Base-by-base conservation (phyloP, 805 yeast genomes). In the Pichia cabralensis region DNA sequence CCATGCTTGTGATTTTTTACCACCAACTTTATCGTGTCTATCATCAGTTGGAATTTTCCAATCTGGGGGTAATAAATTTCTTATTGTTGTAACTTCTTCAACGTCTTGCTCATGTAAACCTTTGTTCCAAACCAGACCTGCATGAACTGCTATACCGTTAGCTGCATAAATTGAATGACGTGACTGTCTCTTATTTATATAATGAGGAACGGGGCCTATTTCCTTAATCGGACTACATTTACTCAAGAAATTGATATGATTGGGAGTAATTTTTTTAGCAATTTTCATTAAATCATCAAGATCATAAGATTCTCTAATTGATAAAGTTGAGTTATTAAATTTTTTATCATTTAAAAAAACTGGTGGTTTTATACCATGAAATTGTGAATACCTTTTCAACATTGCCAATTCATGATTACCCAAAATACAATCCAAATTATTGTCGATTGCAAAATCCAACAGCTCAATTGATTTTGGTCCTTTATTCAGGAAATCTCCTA, bases 331-430 rank as follows among this genome's bases (percentile, higher is more conserved):
- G 2, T 36, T 30, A 6, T 36, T 26, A 29, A 38, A 16, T 12
- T 27, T 33, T 6, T 37, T 41, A 11, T 44, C 40, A 15, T 47
- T 47, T 6, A 35, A 33, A 13, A 56, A 39, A 22, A 31, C 23
- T 7, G 55, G 55, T 3, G 41, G 28, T 14, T 32, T 27, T 10
- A 74, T 56, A 18, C 70, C 69, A 54, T 75, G 86, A 47, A 61
- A 67, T 39, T 58, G 71, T 17, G 78, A 73, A 49, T 84, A 84
- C 48, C 76, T 60, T 35, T 74, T 67, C 44, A 88, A 50, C 9
- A 80, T 69, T 40, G 75, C 76, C 41, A 78, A 65, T 56, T 88
- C 97, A 55, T 89, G 96, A 60, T 88, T 88, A 0, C 97, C 96
- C 39, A 92, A 60, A 3, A 88, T 74, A 51, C 95, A 86, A 35